Evolutionary conservation across 2,329 filamentous ascomycete genomes (phyloP), one percentile per base, ranked within the genome.

Genomic region (Pyrenophora tritici-repentis): DNA sequence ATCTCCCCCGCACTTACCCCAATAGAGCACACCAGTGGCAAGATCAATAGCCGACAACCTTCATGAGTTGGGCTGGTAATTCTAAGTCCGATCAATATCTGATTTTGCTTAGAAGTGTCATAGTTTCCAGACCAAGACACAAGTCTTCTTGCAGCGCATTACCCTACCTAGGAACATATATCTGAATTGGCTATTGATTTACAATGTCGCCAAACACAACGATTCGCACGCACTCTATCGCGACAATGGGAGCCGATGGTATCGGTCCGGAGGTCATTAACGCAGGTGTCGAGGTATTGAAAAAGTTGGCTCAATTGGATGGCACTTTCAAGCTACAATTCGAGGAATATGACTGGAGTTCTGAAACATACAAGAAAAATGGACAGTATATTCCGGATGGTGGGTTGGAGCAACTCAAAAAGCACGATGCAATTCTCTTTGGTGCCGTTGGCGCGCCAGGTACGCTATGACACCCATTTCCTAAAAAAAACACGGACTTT

Each of bases 261-360:
- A 89, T 89, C 53, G 86, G 87, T 1, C 81, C 81, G 1, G 87
- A 89, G 69, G 86, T 89, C 9, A 83, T 87, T 69, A 75, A 79
- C 26, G 84, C 84, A 1, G 85, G 84, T 2, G 82, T 88, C 7
- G 75, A 80, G 35, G 87, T 86, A 0, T 72, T 90, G 42, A 78
- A 84, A 55, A 78, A 79, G 12, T 69, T 87, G 1, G 74, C 78
- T 4, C 66, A 76, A 29, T 75, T 79, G 1, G 73, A 85, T 1
- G 76, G 81, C 33, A 79, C 80, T 0, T 89, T 90, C 68, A 63
- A 75, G 12, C 75, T 90, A 0, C 73, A 83, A 9, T 89, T 88
- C 63, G 79, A 78, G 35, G 75, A 85, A 58, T 86, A 82, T 61
- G 84, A 87, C 67, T 89, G 86, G 86, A 85, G 82, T 58, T 87